Evolutionary conservation across 179 eudicot genomes (phyloP).

Genomic region (Patellifolia procumbens): DNA sequence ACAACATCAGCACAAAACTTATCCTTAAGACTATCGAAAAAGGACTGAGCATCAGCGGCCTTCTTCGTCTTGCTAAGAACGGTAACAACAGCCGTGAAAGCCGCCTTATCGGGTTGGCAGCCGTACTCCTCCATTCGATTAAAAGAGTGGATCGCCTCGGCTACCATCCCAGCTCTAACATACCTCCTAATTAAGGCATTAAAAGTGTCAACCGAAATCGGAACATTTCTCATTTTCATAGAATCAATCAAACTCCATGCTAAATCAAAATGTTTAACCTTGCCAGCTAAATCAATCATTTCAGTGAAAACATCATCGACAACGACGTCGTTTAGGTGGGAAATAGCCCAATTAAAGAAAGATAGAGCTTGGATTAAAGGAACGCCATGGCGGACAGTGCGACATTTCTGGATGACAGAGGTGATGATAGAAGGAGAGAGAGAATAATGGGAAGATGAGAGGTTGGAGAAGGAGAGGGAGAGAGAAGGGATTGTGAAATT

Average conservation of each 20-base stretch:
- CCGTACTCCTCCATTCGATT: conserved; percentile 84
- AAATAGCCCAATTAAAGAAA: conserved; percentile 79
- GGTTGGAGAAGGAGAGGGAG: conserved; percentile 43
- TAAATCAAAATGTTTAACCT: conserved; percentile 61
- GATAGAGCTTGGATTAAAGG: conserved; percentile 71
- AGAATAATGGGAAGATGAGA: conserved; percentile 34
- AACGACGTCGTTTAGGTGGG: neutral
- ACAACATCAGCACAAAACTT: conserved; percentile 68
- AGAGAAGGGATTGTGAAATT: conserved; percentile 47
- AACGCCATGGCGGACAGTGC: conserved; percentile 63
- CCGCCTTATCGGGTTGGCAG: conserved; percentile 55
- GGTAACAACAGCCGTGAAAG: conserved; percentile 51
- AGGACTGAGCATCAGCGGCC: conserved; percentile 75
- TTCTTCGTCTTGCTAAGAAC: conserved; percentile 67
- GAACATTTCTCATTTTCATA: conserved; percentile 49
- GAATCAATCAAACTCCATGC: conserved; percentile 73
- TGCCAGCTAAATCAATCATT: conserved; percentile 78
- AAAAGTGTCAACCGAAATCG: conserved; percentile 51
- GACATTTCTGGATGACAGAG: conserved; percentile 55
- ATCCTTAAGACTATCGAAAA: conserved; percentile 66
- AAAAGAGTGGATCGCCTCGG: conserved; percentile 70
- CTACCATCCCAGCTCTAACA: conserved; percentile 66
- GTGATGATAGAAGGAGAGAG: conserved; percentile 46
- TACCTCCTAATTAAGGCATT: conserved; percentile 59
- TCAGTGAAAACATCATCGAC: conserved; percentile 44